Evolutionary conservation across 441 rosid genomes (phyloP).

Genomic region (Arabidopsis hybrid): DNA sequence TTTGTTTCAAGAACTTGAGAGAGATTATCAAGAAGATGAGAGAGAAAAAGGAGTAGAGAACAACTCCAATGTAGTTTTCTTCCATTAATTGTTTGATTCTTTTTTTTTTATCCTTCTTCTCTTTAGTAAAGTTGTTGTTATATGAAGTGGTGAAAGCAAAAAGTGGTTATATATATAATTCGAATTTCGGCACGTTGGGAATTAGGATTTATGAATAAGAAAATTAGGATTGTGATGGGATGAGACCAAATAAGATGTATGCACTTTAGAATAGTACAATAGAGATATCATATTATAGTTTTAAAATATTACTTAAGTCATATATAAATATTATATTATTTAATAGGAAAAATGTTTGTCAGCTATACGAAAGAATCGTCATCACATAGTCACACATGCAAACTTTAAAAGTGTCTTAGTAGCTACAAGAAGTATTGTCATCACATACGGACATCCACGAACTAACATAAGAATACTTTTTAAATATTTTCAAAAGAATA

Average conservation of each 20-base stretch:
- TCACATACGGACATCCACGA: no score
- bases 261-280: not conserved
- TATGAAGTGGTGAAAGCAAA: conserved; percentile 12
- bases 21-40: conserved; percentile 25
- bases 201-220: conserved; percentile 14
- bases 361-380: no score
- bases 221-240: conserved; percentile 20
- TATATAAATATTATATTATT: no score
- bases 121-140: not conserved
- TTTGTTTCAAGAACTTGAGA: conserved; percentile 45
- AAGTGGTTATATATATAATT: not conserved
- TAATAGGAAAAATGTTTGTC: no score
- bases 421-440: no score
- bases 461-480: no score
- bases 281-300: not conserved
- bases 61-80: conserved; percentile 19
- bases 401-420: no score
- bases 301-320: no score
- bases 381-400: no score
- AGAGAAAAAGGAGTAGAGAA: conserved; percentile 36
- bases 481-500: no score
- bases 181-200: conserved; percentile 33
- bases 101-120: not conserved
- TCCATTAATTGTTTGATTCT: conserved; percentile 13
- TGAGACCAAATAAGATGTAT: conserved; percentile 12